These are phyloP conservation scores for Aspergillus steynii DNA, from an alignment of 495 filamentous ascomycete species.

Conservation along the genomic window DNA sequence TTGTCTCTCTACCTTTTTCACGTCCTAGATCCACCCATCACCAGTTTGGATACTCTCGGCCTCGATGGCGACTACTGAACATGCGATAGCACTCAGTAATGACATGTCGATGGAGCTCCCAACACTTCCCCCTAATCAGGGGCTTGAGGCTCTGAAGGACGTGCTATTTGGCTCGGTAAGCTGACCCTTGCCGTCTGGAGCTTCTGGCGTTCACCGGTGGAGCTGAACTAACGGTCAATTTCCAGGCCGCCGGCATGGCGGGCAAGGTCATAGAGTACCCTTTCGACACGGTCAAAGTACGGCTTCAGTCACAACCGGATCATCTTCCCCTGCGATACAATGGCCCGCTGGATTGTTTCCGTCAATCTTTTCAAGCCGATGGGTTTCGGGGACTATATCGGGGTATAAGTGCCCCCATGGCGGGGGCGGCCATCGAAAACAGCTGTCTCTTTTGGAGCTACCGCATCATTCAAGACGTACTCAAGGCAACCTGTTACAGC, in stretches of 20 bases:
- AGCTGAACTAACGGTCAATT: constrained; percentile 10
- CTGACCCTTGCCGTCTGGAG: constrained; percentile 9
- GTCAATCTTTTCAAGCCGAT: constrained; percentile 73
- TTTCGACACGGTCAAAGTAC: constrained; percentile 96
- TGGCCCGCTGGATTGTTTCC: constrained; percentile 92
- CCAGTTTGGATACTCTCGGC: neutral
- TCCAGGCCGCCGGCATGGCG: constrained; percentile 76
- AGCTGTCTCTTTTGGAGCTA: constrained; percentile 92
- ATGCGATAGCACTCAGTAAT: constrained; percentile 38
- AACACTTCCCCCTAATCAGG: constrained; percentile 50
- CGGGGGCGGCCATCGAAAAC: constrained; percentile 92
- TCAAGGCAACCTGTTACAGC: constrained; percentile 56
- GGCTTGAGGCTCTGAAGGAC: constrained; percentile 74
- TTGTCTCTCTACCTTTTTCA: constrained; percentile 11
- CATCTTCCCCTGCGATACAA: constrained; percentile 77
- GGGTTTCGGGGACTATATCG: constrained; percentile 80
- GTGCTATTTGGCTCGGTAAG: constrained; percentile 81
- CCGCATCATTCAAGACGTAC: constrained; percentile 65
- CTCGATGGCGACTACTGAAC: constrained; percentile 45
- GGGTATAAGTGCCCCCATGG: constrained; percentile 86
- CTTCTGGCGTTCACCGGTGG: neutral
- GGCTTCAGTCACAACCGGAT: constrained; percentile 71
- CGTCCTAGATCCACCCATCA: neutral
- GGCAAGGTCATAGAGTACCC: constrained; percentile 98
- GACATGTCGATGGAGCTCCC: constrained; percentile 45